Conservation (phyloP, 83 land plant species). For the Picea abies region DNA sequence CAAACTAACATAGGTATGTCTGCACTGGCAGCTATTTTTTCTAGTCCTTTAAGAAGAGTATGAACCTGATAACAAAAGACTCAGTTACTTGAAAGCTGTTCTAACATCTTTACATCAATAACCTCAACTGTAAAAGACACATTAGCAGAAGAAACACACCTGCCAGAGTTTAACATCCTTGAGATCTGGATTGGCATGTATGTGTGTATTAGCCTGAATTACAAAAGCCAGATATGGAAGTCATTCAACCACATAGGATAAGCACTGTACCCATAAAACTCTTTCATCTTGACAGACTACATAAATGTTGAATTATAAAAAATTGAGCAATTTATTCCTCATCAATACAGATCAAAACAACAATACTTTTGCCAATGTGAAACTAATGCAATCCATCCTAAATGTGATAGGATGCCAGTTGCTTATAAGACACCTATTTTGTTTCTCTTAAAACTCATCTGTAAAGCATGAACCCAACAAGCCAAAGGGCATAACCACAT, state of each 20-base stretch:
- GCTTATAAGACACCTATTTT: background rate
- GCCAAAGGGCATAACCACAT: slow-evolving; percentile 1
- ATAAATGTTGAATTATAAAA: background rate
- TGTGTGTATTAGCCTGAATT: slow-evolving; percentile 94
- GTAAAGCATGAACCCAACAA: background rate
- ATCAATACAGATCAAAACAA: background rate
- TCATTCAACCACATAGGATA: background rate
- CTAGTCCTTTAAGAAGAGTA: slow-evolving; percentile 92
- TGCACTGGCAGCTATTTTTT: slow-evolving; percentile 97
- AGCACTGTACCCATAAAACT: background rate
- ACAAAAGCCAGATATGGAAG: background rate
- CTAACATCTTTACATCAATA: background rate
- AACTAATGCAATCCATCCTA: background rate
- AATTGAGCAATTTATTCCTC: background rate
- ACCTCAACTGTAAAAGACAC: background rate
- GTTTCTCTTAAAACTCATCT: background rate
- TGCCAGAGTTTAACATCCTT: slow-evolving; percentile 99
- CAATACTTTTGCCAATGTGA: background rate
- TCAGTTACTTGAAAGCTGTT: background rate
- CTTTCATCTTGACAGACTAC: background rate
- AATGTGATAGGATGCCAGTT: background rate
- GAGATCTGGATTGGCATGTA: slow-evolving; percentile 87
- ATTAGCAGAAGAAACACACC: slow-evolving; percentile 42
- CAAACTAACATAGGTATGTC: slow-evolving; percentile 99
- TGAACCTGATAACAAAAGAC: slow-evolving; percentile 65